phyloP scores from a whole-genome alignment of 129 eudicot species.

The Flaveria brownii region DNA sequence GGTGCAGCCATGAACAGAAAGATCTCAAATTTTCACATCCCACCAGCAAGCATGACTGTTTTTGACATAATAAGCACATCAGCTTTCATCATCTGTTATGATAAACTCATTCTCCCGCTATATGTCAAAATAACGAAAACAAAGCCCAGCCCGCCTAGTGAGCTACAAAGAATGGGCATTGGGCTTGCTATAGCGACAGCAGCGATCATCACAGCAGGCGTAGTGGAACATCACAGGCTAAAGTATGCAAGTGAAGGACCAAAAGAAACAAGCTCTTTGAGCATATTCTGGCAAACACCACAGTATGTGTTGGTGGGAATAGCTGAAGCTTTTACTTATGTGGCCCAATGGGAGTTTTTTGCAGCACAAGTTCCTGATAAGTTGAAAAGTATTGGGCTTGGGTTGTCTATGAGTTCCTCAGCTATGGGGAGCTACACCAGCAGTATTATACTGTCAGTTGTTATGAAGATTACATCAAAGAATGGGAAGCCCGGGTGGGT shows the following conservation, averaged over 20 bases:
- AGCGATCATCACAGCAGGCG: conserved; percentile 55
- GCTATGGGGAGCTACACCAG: conserved; percentile 61
- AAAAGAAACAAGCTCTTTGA: conserved; percentile 51
- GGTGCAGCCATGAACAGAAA: conserved; percentile 68
- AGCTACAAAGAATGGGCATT: conserved; percentile 65
- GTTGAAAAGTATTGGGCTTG: conserved; percentile 64
- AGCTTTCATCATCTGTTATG: conserved; percentile 58
- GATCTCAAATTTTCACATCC: conserved; percentile 54
- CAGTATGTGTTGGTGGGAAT: conserved; percentile 66
- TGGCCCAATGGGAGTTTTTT: conserved; percentile 67
- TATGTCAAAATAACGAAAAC: conserved; percentile 49
- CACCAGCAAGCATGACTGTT: conserved; percentile 79
- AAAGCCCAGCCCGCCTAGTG: conserved; percentile 50
- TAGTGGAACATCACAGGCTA: conserved; percentile 57
- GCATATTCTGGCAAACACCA: conserved; percentile 69
- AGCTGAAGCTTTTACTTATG: conserved; percentile 65
- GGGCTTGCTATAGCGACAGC: conserved; percentile 58
- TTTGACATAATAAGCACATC: conserved; percentile 62
- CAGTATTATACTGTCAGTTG: conserved; percentile 49
- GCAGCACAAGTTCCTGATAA: conserved; percentile 65
- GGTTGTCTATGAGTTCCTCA: conserved; percentile 62
- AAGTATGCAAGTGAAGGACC: conserved; percentile 41
- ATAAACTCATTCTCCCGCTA: conserved; percentile 52
- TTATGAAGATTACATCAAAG: conserved; percentile 56
- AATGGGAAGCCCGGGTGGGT: conserved; percentile 67